These are phyloP conservation scores for Vitis rotundifolia DNA, from an alignment of 164 flowering plant species.

Conservation along the genomic window DNA sequence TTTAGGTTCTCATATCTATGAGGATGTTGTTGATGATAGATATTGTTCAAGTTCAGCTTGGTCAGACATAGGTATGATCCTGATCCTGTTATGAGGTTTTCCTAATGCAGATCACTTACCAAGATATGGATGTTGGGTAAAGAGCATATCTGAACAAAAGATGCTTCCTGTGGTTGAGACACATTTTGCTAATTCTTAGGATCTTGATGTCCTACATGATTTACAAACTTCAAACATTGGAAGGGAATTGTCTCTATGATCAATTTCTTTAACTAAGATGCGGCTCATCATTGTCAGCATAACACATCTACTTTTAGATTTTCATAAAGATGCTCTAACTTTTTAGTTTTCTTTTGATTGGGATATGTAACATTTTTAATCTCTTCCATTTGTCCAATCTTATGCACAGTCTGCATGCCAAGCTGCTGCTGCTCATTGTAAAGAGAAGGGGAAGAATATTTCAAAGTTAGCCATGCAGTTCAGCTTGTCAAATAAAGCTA, in stretches of 20 bases:
- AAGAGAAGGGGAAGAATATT: slow-evolving; percentile 75
- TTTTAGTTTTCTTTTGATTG: not conserved
- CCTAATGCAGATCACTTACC: not conserved
- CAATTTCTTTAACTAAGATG: not conserved
- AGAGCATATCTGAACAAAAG: too few relatives aligned
- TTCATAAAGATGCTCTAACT: not conserved
- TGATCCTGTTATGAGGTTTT: not conserved
- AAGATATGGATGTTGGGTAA: not conserved
- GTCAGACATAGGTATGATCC: not conserved
- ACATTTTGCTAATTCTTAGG: not conserved
- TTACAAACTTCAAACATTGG: not conserved
- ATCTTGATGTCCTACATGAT: not conserved
- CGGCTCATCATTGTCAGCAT: not conserved
- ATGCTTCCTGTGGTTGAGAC: not conserved
- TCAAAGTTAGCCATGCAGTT: slow-evolving; percentile 89
- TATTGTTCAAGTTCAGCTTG: too few relatives aligned
- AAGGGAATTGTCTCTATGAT: not conserved
- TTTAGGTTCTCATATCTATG: not conserved
- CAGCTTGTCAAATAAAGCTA: slow-evolving; percentile 80
- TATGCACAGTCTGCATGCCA: slow-evolving; percentile 74
- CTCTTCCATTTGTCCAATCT: slow-evolving; percentile 7
- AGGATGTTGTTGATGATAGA: not conserved
- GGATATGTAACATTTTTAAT: not conserved
- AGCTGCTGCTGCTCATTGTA: slow-evolving; percentile 78
- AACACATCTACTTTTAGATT: not conserved